Base-by-base conservation (phyloP, 176 grass and related monocot genomes). In the Carex pumila region DNA sequence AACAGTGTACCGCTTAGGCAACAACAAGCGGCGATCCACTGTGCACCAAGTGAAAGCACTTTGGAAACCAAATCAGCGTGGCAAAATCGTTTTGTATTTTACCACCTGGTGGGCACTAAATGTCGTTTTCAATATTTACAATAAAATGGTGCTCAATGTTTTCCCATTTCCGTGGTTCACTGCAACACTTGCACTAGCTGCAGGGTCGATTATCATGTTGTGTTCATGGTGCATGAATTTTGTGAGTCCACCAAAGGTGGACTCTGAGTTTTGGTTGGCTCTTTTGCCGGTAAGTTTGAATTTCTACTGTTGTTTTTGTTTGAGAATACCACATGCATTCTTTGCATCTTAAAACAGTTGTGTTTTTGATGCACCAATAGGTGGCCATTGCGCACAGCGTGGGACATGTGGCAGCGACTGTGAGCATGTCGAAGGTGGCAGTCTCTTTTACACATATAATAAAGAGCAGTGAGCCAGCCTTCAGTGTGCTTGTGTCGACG, bases 81-180 rank as follows among this genome's bases (percentile, higher is more conserved):
- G 79, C 69, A 91, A 80, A 90, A 98, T 98, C 39, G 87, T 87
- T 29, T 80, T 98, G 52, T 98, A 98, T 87, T 98, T 98, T 88
- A 91, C 92, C 18, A 98, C 91, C 13, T 98, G 95, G 95, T 98
- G 92, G 92, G 89, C 90, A 34, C 82, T 98, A 21, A 98, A 93
- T 84, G 90, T 98, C 21, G 89, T 94, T 75, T 98, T 94, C 78
- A 98, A 98, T 72, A 98, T 98, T 71, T 98, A 94, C 89, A 94
- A 98, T 86, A 98, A 98, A 88, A 88, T 94, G 82, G 89, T 94
- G 29, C 92, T 98, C 7, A 98, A 94, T 65, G 90, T 86, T 62
- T 98, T 98, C 87, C 92, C 90, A 0, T 98, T 88, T 89, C 92
- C 92, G 17, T 98, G 92, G 95, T 88, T 98, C 59, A 89, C 84